Conservation (phyloP, 2,329 filamentous ascomycete genomes). For the Clarireedia hainanense region DNA sequence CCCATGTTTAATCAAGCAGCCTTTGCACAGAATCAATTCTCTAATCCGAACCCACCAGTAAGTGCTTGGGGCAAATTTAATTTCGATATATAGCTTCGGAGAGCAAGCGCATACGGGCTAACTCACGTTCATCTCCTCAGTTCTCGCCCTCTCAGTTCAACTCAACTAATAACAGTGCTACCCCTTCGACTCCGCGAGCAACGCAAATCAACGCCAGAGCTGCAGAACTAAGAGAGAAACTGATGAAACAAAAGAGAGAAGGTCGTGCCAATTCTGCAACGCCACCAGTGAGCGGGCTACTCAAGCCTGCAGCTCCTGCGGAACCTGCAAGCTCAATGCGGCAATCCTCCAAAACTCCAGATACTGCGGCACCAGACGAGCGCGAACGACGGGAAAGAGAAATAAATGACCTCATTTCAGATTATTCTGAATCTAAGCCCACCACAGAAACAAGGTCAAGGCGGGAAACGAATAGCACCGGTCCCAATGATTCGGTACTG, state of each 20-base stretch:
- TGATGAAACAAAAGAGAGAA: conserved; percentile 22
- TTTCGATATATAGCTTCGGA: not conserved
- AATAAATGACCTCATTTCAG: conserved; percentile 24
- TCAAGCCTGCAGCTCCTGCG: conserved; percentile 2
- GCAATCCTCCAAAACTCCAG: conserved; percentile 16
- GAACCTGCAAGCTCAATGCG: conserved; percentile 15
- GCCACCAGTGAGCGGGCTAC: conserved; percentile 13
- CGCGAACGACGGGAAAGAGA: conserved; percentile 19
- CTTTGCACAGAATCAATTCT: conserved; percentile 22
- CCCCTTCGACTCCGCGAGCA: conserved; percentile 12
- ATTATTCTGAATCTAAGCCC: conserved; percentile 20
- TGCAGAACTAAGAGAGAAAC: conserved; percentile 27
- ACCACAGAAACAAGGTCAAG: conserved; percentile 13
- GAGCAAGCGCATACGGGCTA: conserved; percentile 13
- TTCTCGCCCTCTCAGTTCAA: conserved; percentile 19
- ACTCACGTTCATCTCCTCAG: conserved; percentile 13
- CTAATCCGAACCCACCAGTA: conserved; percentile 18
- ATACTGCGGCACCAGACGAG: not conserved
- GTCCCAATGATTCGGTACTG: not conserved
- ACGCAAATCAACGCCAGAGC: conserved; percentile 25
- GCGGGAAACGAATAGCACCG: conserved; percentile 7
- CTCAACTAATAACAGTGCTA: conserved; percentile 9
- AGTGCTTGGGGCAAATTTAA: conserved; percentile 11
- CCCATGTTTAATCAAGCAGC: conserved; percentile 17
- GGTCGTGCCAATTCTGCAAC: conserved; percentile 19